Evolutionary conservation across 768 basidiomycete species (phyloP).

Genomic region (Psilocybe tampanensis): DNA sequence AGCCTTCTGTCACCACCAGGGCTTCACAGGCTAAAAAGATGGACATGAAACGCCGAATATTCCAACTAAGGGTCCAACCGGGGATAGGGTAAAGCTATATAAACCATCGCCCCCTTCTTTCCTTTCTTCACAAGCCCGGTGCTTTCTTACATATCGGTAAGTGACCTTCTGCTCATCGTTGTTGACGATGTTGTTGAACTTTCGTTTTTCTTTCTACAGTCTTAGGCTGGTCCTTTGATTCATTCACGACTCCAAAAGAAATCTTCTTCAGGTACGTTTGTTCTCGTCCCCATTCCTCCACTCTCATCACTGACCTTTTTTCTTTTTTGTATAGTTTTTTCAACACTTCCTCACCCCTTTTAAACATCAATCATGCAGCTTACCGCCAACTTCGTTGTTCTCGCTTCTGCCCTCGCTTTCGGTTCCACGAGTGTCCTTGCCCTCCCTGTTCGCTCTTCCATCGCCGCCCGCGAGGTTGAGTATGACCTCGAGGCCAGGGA

Average conservation of each 20-base stretch:
- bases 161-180: not conserved
- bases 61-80: not conserved
- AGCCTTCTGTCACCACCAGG: not conserved
- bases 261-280: conserved; percentile 13
- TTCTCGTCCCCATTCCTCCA: not conserved
- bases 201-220: conserved; percentile 13
- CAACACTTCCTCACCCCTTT: conserved; percentile 13
- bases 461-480: conserved; percentile 14
- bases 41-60: not conserved
- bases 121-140: conserved; percentile 13
- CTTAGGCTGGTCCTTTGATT: conserved; percentile 28
- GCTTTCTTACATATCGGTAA: conserved; percentile 13
- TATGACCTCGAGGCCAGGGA: conserved; percentile 18
- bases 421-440: conserved; percentile 19
- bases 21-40: not conserved
- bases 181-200: not conserved
- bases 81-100: conserved; percentile 6
- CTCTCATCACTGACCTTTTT: not conserved
- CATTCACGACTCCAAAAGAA: conserved; percentile 20
- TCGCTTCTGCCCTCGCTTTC: conserved; percentile 22
- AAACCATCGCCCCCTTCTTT: conserved; percentile 1
- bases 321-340: conserved; percentile 8
- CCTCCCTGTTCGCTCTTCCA: conserved; percentile 14
- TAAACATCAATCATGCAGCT: conserved; percentile 22
- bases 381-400: conserved; percentile 23